Evolutionary conservation across 2,329 filamentous ascomycete species (phyloP).

Genomic region (Mycosphaerella sp.): DNA sequence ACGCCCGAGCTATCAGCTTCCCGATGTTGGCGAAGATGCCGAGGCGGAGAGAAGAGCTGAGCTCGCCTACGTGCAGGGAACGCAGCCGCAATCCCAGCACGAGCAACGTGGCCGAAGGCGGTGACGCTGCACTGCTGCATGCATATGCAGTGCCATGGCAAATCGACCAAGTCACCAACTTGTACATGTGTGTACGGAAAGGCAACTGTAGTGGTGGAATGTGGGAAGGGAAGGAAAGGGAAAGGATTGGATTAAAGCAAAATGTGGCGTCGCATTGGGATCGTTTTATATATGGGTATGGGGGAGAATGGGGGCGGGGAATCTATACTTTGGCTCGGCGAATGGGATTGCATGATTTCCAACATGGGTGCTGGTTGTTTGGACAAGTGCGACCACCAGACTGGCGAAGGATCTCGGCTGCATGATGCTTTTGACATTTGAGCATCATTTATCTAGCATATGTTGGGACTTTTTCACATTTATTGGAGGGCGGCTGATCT

Average conservation of each 20-base stretch:
- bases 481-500: too few species aligned
- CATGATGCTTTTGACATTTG: too few species aligned
- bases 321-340: background rate
- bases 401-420: too few species aligned
- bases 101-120: conserved; percentile 7
- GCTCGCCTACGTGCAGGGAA: conserved; percentile 11
- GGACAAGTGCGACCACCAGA: background rate
- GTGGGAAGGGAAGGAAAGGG: background rate
- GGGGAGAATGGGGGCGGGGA: too few species aligned
- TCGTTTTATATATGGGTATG: too few species aligned
- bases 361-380: background rate
- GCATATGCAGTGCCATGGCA: background rate
- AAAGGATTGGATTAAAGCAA: background rate
- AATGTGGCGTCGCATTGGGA: background rate
- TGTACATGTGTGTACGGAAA: too few species aligned
- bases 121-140: conserved; percentile 1
- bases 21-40: conserved; percentile 26
- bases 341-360: background rate
- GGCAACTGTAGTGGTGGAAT: background rate
- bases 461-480: too few species aligned
- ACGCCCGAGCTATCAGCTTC: conserved; percentile 28
- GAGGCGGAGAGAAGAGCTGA: conserved; percentile 27
- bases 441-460: too few species aligned
- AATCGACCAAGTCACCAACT: too few species aligned
- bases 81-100: conserved; percentile 4